A percentile compares a stretch with the other conserved stretches of the same genome.
These are phyloP conservation scores for Trametes polyzona DNA, from an alignment of 1,284 basidiomycete genomes.

Conservation along the genomic window DNA sequence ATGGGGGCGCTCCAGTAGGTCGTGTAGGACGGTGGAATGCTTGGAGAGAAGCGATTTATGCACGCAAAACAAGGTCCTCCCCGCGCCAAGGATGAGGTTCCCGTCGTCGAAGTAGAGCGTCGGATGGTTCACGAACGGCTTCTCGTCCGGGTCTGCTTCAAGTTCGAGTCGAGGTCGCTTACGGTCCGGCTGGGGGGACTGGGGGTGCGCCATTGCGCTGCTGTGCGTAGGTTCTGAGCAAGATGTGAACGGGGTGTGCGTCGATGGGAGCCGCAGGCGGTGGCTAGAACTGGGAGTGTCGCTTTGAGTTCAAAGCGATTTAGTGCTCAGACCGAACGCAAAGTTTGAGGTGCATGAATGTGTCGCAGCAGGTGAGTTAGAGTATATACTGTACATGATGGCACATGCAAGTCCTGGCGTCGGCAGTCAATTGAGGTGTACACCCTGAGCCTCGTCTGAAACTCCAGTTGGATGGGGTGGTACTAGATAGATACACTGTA, in stretches of 20 bases:
- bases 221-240: neutral
- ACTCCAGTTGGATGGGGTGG: no score
- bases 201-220: neutral
- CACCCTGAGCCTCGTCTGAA: no score
- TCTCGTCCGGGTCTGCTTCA: conserved; percentile 16
- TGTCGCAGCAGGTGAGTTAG: no score
- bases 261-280: neutral
- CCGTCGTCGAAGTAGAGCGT: conserved; percentile 38
- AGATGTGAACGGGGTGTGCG: neutral
- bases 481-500: no score
- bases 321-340: no score
- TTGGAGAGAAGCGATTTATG: conserved; percentile 33
- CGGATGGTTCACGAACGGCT: conserved; percentile 29
- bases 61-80: conserved; percentile 33
- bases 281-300: no score
- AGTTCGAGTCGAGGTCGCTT: conserved; percentile 12
- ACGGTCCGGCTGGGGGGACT: conserved; percentile 5
- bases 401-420: no score
- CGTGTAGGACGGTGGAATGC: conserved; percentile 32
- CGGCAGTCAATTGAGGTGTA: no score
- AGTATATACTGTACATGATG: no score
- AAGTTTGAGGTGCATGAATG: no score
- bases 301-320: no score
- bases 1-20: conserved; percentile 28
- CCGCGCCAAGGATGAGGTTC: conserved; percentile 33